Percentiles rank a stretch among this genome's conserved stretches.
phyloP scores from a whole-genome alignment of 1,284 basidiomycete species.

The Puccinia novopanici region DNA sequence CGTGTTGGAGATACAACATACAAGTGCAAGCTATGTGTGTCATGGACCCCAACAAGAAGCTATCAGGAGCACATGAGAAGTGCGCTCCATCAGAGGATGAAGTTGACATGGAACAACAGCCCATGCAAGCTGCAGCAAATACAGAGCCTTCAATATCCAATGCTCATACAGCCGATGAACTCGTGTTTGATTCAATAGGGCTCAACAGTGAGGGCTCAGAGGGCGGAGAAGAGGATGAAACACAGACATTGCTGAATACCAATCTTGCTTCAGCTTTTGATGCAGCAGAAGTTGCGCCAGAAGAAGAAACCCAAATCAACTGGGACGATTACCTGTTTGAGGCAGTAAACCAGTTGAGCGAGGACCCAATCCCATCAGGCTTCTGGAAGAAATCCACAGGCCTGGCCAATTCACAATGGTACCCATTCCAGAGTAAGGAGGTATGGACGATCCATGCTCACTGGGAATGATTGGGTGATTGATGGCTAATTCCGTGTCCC shows the following conservation, averaged over 20 bases:
- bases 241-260: no score
- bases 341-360: background rate
- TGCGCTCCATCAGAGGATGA: no score
- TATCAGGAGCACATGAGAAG: no score
- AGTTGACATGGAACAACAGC: no score
- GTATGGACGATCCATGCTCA: background rate
- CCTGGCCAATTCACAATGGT: background rate
- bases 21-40: no score
- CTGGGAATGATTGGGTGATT: background rate
- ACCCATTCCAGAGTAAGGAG: slow-evolving; percentile 6
- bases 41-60: no score
- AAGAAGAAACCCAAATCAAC: background rate
- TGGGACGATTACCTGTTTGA: slow-evolving; percentile 6
- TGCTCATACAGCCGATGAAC: no score
- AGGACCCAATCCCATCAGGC: background rate
- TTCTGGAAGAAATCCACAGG: background rate
- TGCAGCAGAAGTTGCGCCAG: background rate
- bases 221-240: no score
- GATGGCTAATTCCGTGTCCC: background rate
- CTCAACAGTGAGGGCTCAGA: background rate
- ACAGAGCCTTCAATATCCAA: no score
- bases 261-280: no score
- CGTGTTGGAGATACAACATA: no score
- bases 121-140: no score
- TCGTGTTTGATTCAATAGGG: background rate